A percentile compares a stretch with the other conserved stretches of the same genome.
Conservation (phyloP, 1,139 yeast species). For the Scheffersomyces lignicola region DNA sequence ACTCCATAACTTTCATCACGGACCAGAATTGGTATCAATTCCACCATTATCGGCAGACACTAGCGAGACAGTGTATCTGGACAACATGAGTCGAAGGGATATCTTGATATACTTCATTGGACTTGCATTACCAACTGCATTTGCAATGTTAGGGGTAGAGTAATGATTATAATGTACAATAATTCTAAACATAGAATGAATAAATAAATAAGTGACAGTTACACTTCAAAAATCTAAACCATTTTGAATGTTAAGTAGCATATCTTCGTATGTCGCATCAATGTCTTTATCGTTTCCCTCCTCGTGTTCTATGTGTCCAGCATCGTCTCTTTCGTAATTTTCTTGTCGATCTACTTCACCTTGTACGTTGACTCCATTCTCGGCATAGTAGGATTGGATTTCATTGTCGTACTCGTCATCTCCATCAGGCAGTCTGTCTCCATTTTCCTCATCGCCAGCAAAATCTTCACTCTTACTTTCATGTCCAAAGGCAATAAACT, state of each 20-base stretch:
- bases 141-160: constrained; percentile 15
- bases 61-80: constrained; percentile 7
- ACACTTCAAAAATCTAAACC: constrained; percentile 2
- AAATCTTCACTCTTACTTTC: constrained; percentile 5
- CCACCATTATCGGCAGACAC: constrained; percentile 11
- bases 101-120: constrained; percentile 16
- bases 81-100: constrained; percentile 7
- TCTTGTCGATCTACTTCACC: background rate
- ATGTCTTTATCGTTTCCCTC: constrained; percentile 2
- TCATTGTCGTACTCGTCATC: constrained; percentile 5
- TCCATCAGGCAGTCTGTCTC: constrained; percentile 5
- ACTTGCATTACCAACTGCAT: constrained; percentile 14
- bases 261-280: background rate
- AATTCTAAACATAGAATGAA: background rate
- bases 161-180: constrained; percentile 1
- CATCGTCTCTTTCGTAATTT: constrained; percentile 2
- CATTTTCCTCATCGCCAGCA: constrained; percentile 3
- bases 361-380: background rate
- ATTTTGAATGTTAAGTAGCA: background rate
- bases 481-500: background rate
- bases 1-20: constrained; percentile 8
- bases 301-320: constrained; percentile 5
- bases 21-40: constrained; percentile 5
- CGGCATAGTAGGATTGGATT: constrained; percentile 5
- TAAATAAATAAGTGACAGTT: constrained; percentile 1